Evolutionary conservation across 179 eudicot species (phyloP), one percentile per base, ranked within the genome.

Genomic region (Corrigiola litoralis): DNA sequence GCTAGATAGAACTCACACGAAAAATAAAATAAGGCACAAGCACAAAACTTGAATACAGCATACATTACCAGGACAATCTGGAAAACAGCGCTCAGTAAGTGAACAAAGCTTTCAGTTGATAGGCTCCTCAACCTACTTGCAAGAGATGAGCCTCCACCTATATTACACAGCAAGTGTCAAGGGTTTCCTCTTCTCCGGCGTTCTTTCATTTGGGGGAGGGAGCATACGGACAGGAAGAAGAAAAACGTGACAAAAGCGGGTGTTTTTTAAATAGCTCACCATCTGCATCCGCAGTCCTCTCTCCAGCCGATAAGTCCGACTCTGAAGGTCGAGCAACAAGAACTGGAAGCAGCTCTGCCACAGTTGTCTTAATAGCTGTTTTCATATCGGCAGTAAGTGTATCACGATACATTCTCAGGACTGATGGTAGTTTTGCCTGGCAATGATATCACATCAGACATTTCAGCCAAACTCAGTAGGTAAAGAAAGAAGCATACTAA

Each of bases 371-470:
- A 31, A 95, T 87, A 48, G 97, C 89, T 68, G 83, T 77, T 81
- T 95, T 95, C 97, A 95, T 95, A 68, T 91, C 96, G 75, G 86
- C 87, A 52, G 95, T 87, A 56, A 91, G 90, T 14, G 95, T 85
- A 65, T 95, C 99, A 73, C 97, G 87, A 65, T 95, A 95, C 61
- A 88, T 69, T 75, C 99, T 88, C 87, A 95, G 76, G 36, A 92
- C 95, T 23, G 84, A 85, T 42, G 97, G 99, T 34, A 95, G 84
- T 80, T 88, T 95, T 37, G 92, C 99, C 99, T 95, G 87, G 57
- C 71, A 81, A 53, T 23, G 48, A 27, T 44, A 53, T 57, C 41
- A 25, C 58, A 54, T 58, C 47, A 72, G 64, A 55, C 58, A 76
- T 7, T 45, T 48, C 28, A 62, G 46, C 45, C 24, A 44, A 36